A percentile compares a stretch with the other conserved stretches of the same genome.
phyloP scores from a whole-genome alignment of 345 rosid species.

The Erodium maritimum region DNA sequence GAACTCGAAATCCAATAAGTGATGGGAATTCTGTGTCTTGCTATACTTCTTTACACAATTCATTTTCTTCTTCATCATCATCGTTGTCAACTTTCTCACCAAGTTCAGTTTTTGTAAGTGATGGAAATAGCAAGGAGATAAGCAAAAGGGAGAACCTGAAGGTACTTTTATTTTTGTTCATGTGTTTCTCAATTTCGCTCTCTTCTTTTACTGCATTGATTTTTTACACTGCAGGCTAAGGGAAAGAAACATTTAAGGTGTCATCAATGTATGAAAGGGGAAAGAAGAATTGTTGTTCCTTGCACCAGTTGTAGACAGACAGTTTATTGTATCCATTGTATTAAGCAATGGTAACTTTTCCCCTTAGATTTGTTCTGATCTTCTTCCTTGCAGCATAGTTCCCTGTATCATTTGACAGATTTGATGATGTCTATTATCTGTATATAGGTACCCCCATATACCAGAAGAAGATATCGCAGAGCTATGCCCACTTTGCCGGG shows the following conservation, averaged over 20 bases:
- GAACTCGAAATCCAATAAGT: conserved; percentile 3
- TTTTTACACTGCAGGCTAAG: conserved; percentile 21
- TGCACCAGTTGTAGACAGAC: conserved; percentile 36
- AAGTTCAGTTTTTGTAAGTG: conserved; percentile 13
- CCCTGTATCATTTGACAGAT: not conserved
- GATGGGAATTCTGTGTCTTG: not conserved
- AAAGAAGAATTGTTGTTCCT: conserved; percentile 35
- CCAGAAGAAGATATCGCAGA: conserved; percentile 37
- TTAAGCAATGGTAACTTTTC: conserved; percentile 45
- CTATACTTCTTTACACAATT: conserved; percentile 6
- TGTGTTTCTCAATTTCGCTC: not conserved
- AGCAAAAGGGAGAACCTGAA: conserved; percentile 10
- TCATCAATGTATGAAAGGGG: conserved; percentile 68
- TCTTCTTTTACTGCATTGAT: not conserved
- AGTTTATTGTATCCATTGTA: conserved; percentile 47
- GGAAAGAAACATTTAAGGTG: conserved; percentile 21
- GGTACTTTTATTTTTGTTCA: conserved; percentile 8
- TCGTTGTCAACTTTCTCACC: conserved; percentile 12
- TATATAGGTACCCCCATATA: conserved; percentile 62
- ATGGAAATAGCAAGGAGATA: conserved; percentile 11
- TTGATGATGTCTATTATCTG: not conserved
- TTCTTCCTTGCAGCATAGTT: conserved; percentile 2
- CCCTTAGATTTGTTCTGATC: not conserved
- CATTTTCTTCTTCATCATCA: conserved; percentile 10
- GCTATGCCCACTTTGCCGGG: conserved; percentile 64